Base-by-base conservation (phyloP, 2,329 filamentous ascomycete species). In the Mariannaea sp. region DNA sequence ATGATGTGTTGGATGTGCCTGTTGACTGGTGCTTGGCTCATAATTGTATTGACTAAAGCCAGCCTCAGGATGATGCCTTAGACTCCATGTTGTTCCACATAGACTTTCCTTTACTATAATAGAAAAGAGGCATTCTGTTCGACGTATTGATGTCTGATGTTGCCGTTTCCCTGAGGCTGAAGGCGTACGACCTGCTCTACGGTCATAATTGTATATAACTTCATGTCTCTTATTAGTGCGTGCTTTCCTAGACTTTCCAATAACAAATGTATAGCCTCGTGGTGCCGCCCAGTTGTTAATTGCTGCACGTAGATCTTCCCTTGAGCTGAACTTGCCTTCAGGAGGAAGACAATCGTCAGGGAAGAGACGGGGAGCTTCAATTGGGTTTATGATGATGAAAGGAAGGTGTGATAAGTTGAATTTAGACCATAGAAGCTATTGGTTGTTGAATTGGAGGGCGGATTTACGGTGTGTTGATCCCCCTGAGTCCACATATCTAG, bases 231-330 rank as follows among this genome's bases (percentile, higher is more conserved):
- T 24, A 29, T 29, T 42, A 7, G 12, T n/a, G n/a, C n/a, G 13
- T n/a, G 24, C 14, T 19, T 27, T 42, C 26, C n/a, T 29, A 8
- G 39, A 42, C n/a, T 19, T 42, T 19, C 24, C 24, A 9, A 17
- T 30, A 7, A 17, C 26, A 24, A 42, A 42, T n/a, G 39, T 24
- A 42, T 42, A 42, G 22, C 39, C 39, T 29, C 39, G 22, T 17
- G 39, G 39, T 9, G 30, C 17, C 38, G 30, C 43, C 30, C 20
- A 46, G 17, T 12, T n/a, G 29, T 46, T 46, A 20, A 46, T 46
- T 38, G 30, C 43, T 26, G 17, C 29, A 19, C 12, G 17, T 17
- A 46, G 30, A 17, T 36, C 30, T 16, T 36, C 32, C 9, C 19
- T 17, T 40, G 26, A 48, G 35, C 16, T 33, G 6, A 3, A 48